These are phyloP conservation scores for Mycena chlorophos DNA, from an alignment of 768 basidiomycete species.

Conservation along the genomic window DNA sequence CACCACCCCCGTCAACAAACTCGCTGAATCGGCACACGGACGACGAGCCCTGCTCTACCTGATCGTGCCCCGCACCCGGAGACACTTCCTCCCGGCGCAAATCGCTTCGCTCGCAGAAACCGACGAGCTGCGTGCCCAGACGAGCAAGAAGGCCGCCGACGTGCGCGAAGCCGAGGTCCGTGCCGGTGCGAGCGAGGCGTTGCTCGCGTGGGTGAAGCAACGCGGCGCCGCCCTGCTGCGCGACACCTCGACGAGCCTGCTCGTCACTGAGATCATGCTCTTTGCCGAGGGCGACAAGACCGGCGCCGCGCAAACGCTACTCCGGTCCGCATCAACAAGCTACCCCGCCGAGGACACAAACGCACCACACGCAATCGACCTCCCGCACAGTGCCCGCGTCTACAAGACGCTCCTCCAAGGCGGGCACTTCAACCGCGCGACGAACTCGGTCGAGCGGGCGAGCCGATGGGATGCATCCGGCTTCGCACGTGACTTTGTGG, in stretches of 20 bases:
- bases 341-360: slow-evolving; percentile 53
- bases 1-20: slow-evolving; percentile 52
- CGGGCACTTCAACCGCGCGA: slow-evolving; percentile 76
- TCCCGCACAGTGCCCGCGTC: slow-evolving; percentile 78
- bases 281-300: slow-evolving; percentile 83
- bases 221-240: slow-evolving; percentile 61
- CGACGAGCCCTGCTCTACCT: slow-evolving; percentile 83
- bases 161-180: slow-evolving; percentile 71
- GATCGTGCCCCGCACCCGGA: slow-evolving; percentile 75
- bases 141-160: slow-evolving; percentile 79
- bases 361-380: slow-evolving; percentile 72
- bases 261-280: slow-evolving; percentile 81
- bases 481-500: slow-evolving; percentile 63
- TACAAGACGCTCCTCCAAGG: slow-evolving; percentile 92
- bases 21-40: slow-evolving; percentile 68
- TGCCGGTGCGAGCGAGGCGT: slow-evolving; percentile 67
- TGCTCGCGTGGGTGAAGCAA: slow-evolving; percentile 69
- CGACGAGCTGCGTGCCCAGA: slow-evolving; percentile 62
- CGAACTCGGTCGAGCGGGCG: slow-evolving; percentile 52
- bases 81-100: slow-evolving; percentile 86
- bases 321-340: slow-evolving; percentile 53
- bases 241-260: slow-evolving; percentile 78
- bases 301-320: slow-evolving; percentile 57
- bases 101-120: slow-evolving; percentile 72
- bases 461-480: slow-evolving; percentile 54